phyloP scores from a whole-genome alignment of 208 protist species.

The Phytomonas francai region DNA sequence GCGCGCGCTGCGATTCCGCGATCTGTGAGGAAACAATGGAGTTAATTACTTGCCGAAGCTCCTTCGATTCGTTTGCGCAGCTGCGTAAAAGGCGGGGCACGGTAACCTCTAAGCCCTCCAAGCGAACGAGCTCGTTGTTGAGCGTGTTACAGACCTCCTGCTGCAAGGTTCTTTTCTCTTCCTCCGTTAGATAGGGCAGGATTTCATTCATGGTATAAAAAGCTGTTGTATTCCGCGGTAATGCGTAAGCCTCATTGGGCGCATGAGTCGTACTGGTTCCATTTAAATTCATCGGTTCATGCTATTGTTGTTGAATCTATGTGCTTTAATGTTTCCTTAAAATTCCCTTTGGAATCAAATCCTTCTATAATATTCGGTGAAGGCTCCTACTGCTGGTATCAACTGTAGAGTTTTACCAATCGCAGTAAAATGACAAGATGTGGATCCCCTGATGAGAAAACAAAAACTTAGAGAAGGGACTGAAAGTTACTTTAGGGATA shows the following conservation, averaged over 20 bases:
- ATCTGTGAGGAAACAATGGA: constrained; percentile 77
- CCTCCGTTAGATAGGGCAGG: constrained; percentile 56
- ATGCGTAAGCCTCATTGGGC: no score
- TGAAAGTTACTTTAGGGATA: neutral
- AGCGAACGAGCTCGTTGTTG: constrained; percentile 69
- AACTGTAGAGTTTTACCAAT: constrained; percentile 10
- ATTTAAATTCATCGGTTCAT: neutral
- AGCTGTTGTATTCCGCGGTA: no score
- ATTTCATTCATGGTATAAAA: constrained; percentile 66
- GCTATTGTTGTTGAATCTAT: constrained; percentile 8
- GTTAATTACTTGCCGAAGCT: constrained; percentile 72
- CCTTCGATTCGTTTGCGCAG: constrained; percentile 60
- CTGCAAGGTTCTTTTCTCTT: constrained; percentile 36
- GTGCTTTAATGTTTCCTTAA: constrained; percentile 7
- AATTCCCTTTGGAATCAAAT: neutral
- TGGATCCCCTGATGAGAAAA: neutral
- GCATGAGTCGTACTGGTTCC: neutral
- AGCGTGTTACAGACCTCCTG: constrained; percentile 64
- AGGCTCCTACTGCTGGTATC: no score
- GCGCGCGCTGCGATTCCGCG: constrained; percentile 60
- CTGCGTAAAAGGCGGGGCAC: constrained; percentile 70
- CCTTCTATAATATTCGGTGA: no score
- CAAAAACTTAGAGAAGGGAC: neutral
- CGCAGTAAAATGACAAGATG: neutral
- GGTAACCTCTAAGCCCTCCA: constrained; percentile 62